Evolutionary conservation across 768 basidiomycete genomes (phyloP), one percentile per base, ranked within the genome.

Genomic region (Chiua virens): DNA sequence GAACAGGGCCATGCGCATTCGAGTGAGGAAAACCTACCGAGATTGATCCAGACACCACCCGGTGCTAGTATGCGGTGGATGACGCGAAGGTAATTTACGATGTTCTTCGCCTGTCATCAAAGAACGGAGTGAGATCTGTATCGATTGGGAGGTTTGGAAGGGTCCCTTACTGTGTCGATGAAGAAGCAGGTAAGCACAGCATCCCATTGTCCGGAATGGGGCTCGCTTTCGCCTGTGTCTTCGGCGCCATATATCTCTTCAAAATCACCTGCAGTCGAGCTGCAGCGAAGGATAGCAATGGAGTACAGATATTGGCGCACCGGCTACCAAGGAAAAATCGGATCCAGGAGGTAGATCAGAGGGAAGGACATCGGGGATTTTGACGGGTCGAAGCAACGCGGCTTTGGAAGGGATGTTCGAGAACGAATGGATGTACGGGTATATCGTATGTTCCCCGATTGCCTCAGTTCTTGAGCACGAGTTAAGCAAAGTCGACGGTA

Each of bases 151-250:
- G 35, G 38, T 8, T 47, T 39, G 9, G 6, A 10, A 28, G 28
- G 13, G 9, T 8, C 2, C 61, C 79, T 54, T 58, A 92, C 93
- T 4, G 94, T 97, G 63, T 99, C 95, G 44, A 98, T 86, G 75
- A 98, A 98, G 78, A 98, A 98, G 65, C 93, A 98, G 2, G 94
- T 98, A 56, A 97, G 68, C 8, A 98, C 79, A 0, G 89, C 89
- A 57, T 96, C 85, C 92, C 92, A 98, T 58, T 81, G 69, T 13
- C 87, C 91, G 3, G 79, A 73, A 45, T 92, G 89, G 5, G 86
- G 82, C 54, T 87, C 85, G 27, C 75, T 71, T 11, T 78, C 74
- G 27, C 78, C 71, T 36, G 73, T 70, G 10, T 79, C 75, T 21
- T 73, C 71, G 1, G 61, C 56, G 0, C 89, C 90, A 63, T 96